These are phyloP conservation scores for Aphanomyces euteiches DNA, from an alignment of 352 stramenopile genomes.

Conservation along the genomic window DNA sequence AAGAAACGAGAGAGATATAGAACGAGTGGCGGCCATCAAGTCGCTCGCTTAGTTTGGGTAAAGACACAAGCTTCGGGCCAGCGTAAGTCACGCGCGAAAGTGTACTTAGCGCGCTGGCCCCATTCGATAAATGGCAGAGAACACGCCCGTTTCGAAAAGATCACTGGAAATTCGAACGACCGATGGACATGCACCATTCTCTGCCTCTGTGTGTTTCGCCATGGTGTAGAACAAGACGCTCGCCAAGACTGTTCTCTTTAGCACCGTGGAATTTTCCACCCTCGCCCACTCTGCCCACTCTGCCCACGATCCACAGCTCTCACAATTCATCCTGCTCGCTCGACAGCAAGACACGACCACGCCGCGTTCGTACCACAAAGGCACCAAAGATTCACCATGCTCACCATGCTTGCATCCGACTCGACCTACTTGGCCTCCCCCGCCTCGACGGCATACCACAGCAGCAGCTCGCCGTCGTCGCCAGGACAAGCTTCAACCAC, in stretches of 20 bases:
- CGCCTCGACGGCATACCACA: not conserved
- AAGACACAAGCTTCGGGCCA: not conserved
- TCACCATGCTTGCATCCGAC: slow-evolving; percentile 5
- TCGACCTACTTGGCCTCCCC: not conserved
- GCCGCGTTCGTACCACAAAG: not conserved
- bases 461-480: not conserved
- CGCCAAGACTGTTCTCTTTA: slow-evolving; percentile 1
- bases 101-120: not conserved
- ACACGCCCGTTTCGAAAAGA: not conserved
- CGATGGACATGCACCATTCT: slow-evolving; percentile 5
- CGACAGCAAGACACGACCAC: slow-evolving; percentile 7
- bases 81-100: not conserved
- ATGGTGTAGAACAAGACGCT: not conserved
- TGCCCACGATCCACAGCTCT: not conserved
- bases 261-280: not conserved
- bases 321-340: not conserved
- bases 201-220: not conserved
- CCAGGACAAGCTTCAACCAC: slow-evolving; percentile 5
- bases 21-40: too few relatives aligned
- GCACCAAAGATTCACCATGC: not conserved
- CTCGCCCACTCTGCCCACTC: too few relatives aligned
- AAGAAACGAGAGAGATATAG: too few relatives aligned
- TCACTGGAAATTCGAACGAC: slow-evolving; percentile 15
- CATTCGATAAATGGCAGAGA: slow-evolving; percentile 18
- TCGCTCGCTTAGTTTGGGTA: not conserved